Base-by-base conservation (phyloP, 306 rosid species). In the Mimosa pudica region DNA sequence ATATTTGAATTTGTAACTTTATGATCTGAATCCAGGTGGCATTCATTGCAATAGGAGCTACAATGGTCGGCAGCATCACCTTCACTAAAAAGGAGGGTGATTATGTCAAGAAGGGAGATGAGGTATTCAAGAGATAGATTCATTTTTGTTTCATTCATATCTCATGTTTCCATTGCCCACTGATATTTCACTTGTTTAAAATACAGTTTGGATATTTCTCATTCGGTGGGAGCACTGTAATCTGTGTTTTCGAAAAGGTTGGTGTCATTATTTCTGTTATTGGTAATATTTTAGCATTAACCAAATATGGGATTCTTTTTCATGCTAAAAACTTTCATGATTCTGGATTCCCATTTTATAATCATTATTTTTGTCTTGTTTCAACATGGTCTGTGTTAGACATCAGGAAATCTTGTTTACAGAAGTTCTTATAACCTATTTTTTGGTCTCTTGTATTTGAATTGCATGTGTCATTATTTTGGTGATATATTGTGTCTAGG, bases 51-150 rank as follows among this genome's bases (percentile, higher is more conserved):
- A 90, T 95, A 77, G 98, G 98, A 82, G 98, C 99, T 52, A 95
- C 99, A 13, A 95, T 95, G 99, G 99, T 95, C 76, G 99, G 98
- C 75, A 92, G 99, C 90, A 93, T 95, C 75, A 86, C 87, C 75
- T 95, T 95, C 79, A 76, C 85, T 62, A 95, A 86, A 88, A 80
- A 86, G 83, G 80, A 84, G 85, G 98, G 98, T 46, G 98, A 92
- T 32, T 12, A 60, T 85, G 90, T 95, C 76, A 89, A 90, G 88
- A 95, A 95, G 88, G 98, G 98, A 80, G 98, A 95, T 17, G 97
- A 95, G 98, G 98, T 95, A 68, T 33, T 57, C 71, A 36, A 84
- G 74, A 75, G 70, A 47, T 63, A 73, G 36, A 58, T 69, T 68
- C 41, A 84, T 80, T 61, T 77, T 54, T 60, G 30, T 7, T 54